Conservation (phyloP, 805 yeast species). For the Lipomyces lipofer region DNA sequence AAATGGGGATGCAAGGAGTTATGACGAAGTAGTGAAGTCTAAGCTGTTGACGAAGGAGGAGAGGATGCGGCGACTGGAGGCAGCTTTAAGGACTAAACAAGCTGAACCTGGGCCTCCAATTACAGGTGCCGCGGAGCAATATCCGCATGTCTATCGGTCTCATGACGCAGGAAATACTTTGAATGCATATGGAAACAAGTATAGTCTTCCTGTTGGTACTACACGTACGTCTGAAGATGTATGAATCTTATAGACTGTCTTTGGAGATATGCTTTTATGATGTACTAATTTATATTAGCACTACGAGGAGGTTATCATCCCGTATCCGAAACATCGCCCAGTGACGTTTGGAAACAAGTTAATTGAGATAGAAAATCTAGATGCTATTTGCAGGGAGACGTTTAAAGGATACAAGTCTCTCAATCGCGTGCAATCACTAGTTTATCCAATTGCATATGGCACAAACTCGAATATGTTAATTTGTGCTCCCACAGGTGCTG, state of each 20-base stretch:
- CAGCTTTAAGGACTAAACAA: constrained; percentile 32
- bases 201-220: constrained; percentile 78
- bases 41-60: constrained; percentile 30
- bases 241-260: neutral
- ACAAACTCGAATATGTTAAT: constrained; percentile 93
- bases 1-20: neutral
- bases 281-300: constrained; percentile 50
- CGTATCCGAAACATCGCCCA: constrained; percentile 59
- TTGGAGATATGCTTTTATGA: constrained; percentile 38
- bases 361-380: constrained; percentile 63
- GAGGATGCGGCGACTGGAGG: constrained; percentile 31
- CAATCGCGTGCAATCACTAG: constrained; percentile 87
- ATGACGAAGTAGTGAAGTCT: neutral
- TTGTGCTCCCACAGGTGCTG: constrained; percentile 96
- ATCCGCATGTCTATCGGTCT: constrained; percentile 84
- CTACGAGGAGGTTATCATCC: constrained; percentile 82
- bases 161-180: constrained; percentile 66
- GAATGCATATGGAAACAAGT: constrained; percentile 80
- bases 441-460: constrained; percentile 87
- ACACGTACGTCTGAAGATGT: constrained; percentile 41
- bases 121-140: constrained; percentile 45
- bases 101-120: constrained; percentile 19
- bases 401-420: constrained; percentile 74
- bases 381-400: constrained; percentile 77
- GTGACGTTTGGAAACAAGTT: constrained; percentile 47